Evolutionary conservation across 2,329 filamentous ascomycete species (phyloP), one percentile per base, ranked within the genome.

Genomic region (Epicoccum sorghinum): DNA sequence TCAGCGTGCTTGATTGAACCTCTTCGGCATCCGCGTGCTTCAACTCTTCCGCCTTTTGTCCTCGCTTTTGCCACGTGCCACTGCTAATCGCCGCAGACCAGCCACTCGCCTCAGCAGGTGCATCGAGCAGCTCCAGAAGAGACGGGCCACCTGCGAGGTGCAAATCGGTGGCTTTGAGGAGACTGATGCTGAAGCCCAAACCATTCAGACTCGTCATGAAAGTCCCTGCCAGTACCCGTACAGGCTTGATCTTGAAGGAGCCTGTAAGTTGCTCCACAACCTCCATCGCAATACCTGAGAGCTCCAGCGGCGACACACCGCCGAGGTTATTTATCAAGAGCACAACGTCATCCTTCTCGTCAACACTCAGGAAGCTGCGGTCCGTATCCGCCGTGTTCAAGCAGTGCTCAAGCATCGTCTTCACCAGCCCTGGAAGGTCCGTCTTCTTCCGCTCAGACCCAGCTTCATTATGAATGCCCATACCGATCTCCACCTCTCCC

Each of bases 321-420:
- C 88, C 89, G 1, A 92, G 81, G 70, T 92, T 92, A 75, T 92
- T 92, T 59, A 92, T 78, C 57, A 92, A 73, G 41, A 92, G 75
- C 7, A 91, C 86, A 0, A 88, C 82, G 48, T 87, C 77, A 52
- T 88, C 86, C 6, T 75, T 75, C n/a, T 80, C 77, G 42, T 82
- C 83, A 57, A 91, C 80, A 3, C 83, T 77, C 29, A 90, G 70
- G 70, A 91, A 93, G 1, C 82, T 87, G n/a, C 89, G 81, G 70
- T 92, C 89, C 65, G 82, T 77, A 70, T 92, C 89, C 29, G 71
- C 75, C 43, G 78, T 77, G 62, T 87, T 83, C 30, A 90, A 76
- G 55, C 89, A 79, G 65, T 89, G 86, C 38, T 78, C 77, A 13
- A 91, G 77, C 86, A 91, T 89, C 9, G 79, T 83, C 65, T 82